Base-by-base conservation (phyloP, 2,329 filamentous ascomycete species). In the Exserohilum rostratum region DNA sequence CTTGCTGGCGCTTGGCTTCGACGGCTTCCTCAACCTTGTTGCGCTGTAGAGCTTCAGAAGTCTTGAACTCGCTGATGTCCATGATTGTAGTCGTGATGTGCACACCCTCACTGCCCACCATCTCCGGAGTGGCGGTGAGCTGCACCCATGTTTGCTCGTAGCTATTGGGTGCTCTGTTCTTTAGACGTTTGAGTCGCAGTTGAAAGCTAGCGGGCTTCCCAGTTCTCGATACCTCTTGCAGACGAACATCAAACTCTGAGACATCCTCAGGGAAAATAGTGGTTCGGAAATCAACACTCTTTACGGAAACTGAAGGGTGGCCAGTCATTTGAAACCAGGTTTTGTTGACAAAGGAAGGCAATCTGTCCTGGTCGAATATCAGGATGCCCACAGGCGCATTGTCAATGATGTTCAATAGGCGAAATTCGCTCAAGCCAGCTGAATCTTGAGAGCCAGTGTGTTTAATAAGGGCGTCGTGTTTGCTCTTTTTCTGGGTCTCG, bases 261-360 rank as follows among this genome's bases (percentile, higher is more conserved):
- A 48, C 5, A 11, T 48, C 46, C 29, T 48, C 27, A 3, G 46
- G 46, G 7, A 33, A 48, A 11, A 48, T 27, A 6, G 40, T 40
- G 17, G 46, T 33, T 2, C 35, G 35, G 17, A 48, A n/a, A 15
- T 48, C 27, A 12, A 48, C 37, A 22, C 35, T 33, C 2, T 27
- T 39, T 7, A 39, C 46, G 25, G 46, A 17, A 17, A 40, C 34
- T 15, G 46, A 31, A 11, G 27, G 7, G 31, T 48, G 46, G 10
- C 46, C 46, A 3, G 46, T 48, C 46, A 48, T 40, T 10, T 48
- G 46, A 25, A 48, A 48, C 46, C 46, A 48, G 17, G 46, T 33
- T 4, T 48, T 48, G 46, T 48, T 48, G 17, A 48, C 46, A 22
- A 48, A 48, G 3, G 46, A 40, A 6, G 46, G 46, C 5, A 10